phyloP scores from a whole-genome alignment of 805 yeast species.

The Komagataella pastoris region DNA sequence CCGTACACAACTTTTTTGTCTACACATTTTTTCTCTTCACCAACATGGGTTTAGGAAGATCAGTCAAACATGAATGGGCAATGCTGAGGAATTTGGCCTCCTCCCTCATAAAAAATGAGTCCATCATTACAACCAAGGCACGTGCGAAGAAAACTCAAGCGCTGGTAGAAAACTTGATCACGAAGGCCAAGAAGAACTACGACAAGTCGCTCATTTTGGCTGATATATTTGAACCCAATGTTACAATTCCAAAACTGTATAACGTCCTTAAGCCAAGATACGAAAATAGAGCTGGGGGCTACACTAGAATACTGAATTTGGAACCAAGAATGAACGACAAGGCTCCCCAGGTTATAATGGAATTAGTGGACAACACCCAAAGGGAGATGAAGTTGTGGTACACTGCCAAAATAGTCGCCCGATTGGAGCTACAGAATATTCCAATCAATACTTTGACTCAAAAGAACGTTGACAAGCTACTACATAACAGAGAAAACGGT shows the following conservation, averaged over 20 bases:
- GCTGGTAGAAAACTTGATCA: conserved; percentile 48
- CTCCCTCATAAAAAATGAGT: conserved; percentile 55
- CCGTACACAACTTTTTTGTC: neutral
- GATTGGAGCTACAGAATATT: conserved; percentile 51
- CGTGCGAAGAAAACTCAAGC: conserved; percentile 62
- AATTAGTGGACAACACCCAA: conserved; percentile 50
- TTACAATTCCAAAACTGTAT: conserved; percentile 50
- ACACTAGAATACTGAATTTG: conserved; percentile 69
- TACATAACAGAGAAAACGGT: conserved; percentile 33
- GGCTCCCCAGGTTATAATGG: conserved; percentile 82
- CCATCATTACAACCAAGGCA: conserved; percentile 59
- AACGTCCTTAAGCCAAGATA: conserved; percentile 56
- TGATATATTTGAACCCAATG: conserved; percentile 32
- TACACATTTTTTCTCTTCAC: neutral
- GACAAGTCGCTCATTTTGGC: conserved; percentile 18
- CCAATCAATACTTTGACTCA: conserved; percentile 39
- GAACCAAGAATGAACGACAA: conserved; percentile 85
- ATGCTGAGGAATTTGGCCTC: conserved; percentile 53
- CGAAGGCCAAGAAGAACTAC: conserved; percentile 28
- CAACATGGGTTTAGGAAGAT: conserved; percentile 10
- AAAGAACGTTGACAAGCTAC: conserved; percentile 40
- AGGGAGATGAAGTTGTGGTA: conserved; percentile 66
- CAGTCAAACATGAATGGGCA: conserved; percentile 32
- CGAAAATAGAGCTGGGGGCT: conserved; percentile 56
- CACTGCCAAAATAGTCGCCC: conserved; percentile 75